Percentiles rank a stretch among this genome's conserved stretches.
These are phyloP conservation scores for Lecanosticta acicola DNA, from an alignment of 2,329 filamentous ascomycete genomes.

Conservation along the genomic window DNA sequence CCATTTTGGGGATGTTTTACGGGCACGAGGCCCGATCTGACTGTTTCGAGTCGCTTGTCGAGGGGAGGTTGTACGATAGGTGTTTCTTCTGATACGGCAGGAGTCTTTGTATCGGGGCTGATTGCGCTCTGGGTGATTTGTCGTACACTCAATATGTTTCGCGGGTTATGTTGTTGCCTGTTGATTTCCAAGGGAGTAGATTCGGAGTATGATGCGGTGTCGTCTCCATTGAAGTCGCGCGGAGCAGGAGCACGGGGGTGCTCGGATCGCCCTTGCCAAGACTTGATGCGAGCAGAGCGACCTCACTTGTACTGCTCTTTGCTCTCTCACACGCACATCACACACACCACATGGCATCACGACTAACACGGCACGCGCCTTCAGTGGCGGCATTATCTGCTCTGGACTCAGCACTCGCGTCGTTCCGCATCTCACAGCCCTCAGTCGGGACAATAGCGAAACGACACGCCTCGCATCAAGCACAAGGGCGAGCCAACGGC, in stretches of 20 bases:
- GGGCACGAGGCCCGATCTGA: constrained; percentile 24
- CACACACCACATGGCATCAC: constrained; percentile 9
- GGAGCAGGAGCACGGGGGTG: constrained; percentile 13
- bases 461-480: constrained; percentile 58
- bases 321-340: background rate
- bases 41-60: background rate
- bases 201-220: background rate
- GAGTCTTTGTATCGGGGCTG: too few species aligned
- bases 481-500: constrained; percentile 63
- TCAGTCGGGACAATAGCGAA: constrained; percentile 11
- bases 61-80: too few species aligned
- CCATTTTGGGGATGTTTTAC: constrained; percentile 56
- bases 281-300: too few species aligned
- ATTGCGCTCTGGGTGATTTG: too few species aligned
- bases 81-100: too few species aligned
- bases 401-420: constrained; percentile 30
- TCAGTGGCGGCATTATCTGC: constrained; percentile 24
- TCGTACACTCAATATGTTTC: too few species aligned
- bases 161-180: too few species aligned
- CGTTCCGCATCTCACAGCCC: constrained; percentile 26
- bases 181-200: background rate
- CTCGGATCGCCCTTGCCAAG: constrained; percentile 13
- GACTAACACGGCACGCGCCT: constrained; percentile 18
- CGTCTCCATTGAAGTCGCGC: background rate
- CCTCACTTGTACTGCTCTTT: background rate